A percentile compares a stretch with the other conserved stretches of the same genome.
Conservation (phyloP, 495 filamentous ascomycete genomes). For the Neurospora intermedia region DNA sequence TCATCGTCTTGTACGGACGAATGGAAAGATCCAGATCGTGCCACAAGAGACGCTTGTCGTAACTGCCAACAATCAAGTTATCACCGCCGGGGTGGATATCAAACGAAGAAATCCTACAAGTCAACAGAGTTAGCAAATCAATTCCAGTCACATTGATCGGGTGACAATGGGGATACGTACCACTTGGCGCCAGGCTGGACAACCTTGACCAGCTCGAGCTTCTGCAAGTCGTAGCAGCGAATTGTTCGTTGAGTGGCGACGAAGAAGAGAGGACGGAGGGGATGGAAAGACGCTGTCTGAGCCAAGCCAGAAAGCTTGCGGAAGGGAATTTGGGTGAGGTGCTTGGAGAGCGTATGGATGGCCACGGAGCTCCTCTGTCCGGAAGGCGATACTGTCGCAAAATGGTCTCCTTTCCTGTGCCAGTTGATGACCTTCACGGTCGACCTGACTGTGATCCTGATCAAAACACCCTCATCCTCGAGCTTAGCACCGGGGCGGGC, state of each 20-base stretch:
- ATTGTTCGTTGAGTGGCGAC: constrained; percentile 89
- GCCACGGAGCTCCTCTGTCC: constrained; percentile 74
- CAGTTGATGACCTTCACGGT: constrained; percentile 84
- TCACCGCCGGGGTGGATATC: constrained; percentile 89
- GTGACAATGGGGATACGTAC: constrained; percentile 9
- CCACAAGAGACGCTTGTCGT: constrained; percentile 91
- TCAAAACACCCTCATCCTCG: constrained; percentile 64
- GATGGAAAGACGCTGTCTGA: constrained; percentile 90
- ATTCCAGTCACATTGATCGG: background rate
- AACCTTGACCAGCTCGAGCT: constrained; percentile 80
- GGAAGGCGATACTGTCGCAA: constrained; percentile 78
- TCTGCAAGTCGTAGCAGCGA: constrained; percentile 82
- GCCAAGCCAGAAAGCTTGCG: constrained; percentile 73
- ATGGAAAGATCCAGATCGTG: constrained; percentile 89
- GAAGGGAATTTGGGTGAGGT: constrained; percentile 91
- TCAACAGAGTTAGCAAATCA: constrained; percentile 4
- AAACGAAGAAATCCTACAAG: constrained; percentile 76
- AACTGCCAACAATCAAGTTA: constrained; percentile 86
- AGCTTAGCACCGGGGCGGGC: constrained; percentile 63
- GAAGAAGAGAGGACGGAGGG: constrained; percentile 83
- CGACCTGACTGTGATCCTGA: constrained; percentile 68
- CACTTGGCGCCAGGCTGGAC: constrained; percentile 77
- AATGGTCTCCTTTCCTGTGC: constrained; percentile 92
- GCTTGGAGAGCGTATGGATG: constrained; percentile 91
- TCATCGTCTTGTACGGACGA: constrained; percentile 86